Evolutionary conservation across 2,329 filamentous ascomycete genomes (phyloP), one percentile per base, ranked within the genome.

Genomic region (Neonectria punicea): DNA sequence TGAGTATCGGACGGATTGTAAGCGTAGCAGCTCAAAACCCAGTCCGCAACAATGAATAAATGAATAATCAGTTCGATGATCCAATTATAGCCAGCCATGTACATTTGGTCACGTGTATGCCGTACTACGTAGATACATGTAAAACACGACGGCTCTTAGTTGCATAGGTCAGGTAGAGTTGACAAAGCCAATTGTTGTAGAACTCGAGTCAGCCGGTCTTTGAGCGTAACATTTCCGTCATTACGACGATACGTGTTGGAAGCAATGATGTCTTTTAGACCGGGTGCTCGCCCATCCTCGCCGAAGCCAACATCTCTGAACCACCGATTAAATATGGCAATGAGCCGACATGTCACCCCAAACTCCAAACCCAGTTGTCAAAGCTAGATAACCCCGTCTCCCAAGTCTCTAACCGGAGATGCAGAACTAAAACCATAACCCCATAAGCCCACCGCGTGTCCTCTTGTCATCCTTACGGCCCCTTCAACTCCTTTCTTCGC

Each of bases 401-500:
- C 16, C n/a, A 18, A 34, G 28, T 51, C 49, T 34, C 49, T 7
- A 20, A 51, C 7, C 9, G 30, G 30, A 51, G 30, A 20, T 32
- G n/a, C n/a, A 34, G 25, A 34, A 34, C 16, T 39, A 39, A 5
- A 39, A 39, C 36, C 36, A 8, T 39, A 39, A 4, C 14, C 14
- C 36, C 14, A 39, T 39, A 13, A 32, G 18, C 5, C 9, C 3
- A 10, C 30, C 25, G 20, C 57, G 10, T 18, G 3, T 25, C 43
- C 36, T 41, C n/a, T 18, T 32, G 39, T 11, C 16, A 7, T 44
- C 7, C 16, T 60, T 60, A 73, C 7, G 72, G 75, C 0, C 68
- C 72, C 13, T 53, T 58, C 22, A 76, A 59, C 66, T 79, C 77
- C 65, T 74, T 78, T 11, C 77, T 74, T 61, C 67, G 73, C 43